Conservation (phyloP, 2,329 filamentous ascomycete species). For the Emericellopsis atlantica region DNA sequence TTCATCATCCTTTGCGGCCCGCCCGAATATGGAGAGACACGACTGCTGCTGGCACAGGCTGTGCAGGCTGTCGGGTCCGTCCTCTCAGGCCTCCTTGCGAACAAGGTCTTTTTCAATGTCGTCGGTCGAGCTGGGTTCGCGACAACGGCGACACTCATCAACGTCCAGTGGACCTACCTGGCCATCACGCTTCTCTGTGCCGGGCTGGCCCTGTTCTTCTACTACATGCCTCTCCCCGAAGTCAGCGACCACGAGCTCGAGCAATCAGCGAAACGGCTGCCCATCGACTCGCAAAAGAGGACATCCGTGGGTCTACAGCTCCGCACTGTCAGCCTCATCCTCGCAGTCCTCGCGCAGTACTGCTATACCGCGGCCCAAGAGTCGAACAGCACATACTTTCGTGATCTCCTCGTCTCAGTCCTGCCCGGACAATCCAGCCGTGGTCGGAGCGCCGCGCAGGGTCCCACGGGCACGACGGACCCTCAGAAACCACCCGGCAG, state of each 20-base stretch:
- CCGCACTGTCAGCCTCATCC: slow-evolving; percentile 45
- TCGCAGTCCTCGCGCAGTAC: slow-evolving; percentile 68
- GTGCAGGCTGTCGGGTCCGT: slow-evolving; percentile 67
- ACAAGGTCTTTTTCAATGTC: slow-evolving; percentile 59
- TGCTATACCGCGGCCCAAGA: slow-evolving; percentile 68
- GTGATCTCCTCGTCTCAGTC: slow-evolving; percentile 31
- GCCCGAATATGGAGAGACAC: slow-evolving; percentile 57
- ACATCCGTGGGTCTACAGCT: slow-evolving; percentile 35
- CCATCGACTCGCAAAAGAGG: slow-evolving; percentile 35
- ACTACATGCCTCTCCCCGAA: slow-evolving; percentile 54
- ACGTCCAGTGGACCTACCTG: slow-evolving; percentile 80
- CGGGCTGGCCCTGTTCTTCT: slow-evolving; percentile 55
- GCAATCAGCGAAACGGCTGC: slow-evolving; percentile 30
- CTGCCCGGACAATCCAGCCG: slow-evolving; percentile 14
- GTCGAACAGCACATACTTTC: slow-evolving; percentile 48
- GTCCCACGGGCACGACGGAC: slow-evolving; percentile 14
- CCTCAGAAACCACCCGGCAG: slow-evolving; percentile 29
- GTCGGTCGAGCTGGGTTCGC: slow-evolving; percentile 24
- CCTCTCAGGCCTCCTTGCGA: slow-evolving; percentile 58
- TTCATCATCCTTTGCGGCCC: slow-evolving; percentile 63
- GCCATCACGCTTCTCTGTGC: slow-evolving; percentile 66
- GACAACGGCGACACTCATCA: slow-evolving; percentile 41
- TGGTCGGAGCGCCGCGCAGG: slow-evolving; percentile 9
- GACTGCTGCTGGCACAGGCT: slow-evolving; percentile 63
- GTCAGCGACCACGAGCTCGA: slow-evolving; percentile 43